Conservation (phyloP, 495 filamentous ascomycete species). For the Penicillium odoratum region DNA sequence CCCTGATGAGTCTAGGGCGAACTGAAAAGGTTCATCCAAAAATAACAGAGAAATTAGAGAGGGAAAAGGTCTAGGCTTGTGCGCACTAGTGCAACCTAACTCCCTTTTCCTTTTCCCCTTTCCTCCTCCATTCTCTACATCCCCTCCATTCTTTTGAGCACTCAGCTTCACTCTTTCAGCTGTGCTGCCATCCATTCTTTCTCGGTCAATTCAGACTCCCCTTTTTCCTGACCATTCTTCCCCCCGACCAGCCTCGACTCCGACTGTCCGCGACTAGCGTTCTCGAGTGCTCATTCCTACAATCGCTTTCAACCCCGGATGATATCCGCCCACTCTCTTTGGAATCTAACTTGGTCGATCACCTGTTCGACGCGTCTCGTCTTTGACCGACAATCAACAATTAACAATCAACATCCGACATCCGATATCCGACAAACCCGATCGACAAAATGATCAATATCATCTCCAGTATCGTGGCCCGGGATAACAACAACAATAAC, state of each 20-base stretch:
- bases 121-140: constrained; percentile 35
- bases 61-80: not conserved
- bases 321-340: constrained; percentile 22
- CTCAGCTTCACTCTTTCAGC: constrained; percentile 88
- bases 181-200: constrained; percentile 59
- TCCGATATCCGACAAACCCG: constrained; percentile 21
- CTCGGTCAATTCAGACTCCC: constrained; percentile 10
- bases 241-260: constrained; percentile 6
- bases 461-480: constrained; percentile 49
- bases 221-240: not conserved
- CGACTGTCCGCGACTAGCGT: constrained; percentile 9
- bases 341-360: constrained; percentile 25
- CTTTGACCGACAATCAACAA: constrained; percentile 3
- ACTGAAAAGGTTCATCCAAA: constrained; percentile 13
- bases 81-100: constrained; percentile 9
- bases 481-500: constrained; percentile 46
- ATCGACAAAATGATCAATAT: constrained; percentile 45
- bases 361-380: constrained; percentile 1
- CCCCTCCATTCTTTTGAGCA: constrained; percentile 31
- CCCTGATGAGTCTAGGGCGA: constrained; percentile 12
- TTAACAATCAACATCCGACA: constrained; percentile 13
- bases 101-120: constrained; percentile 49
- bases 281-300: constrained; percentile 11
- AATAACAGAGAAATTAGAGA: not conserved
- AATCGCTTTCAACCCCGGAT: constrained; percentile 22